Evolutionary conservation across 2,329 filamentous ascomycete species (phyloP).

Genomic region (Aphanoascus verrucosus): DNA sequence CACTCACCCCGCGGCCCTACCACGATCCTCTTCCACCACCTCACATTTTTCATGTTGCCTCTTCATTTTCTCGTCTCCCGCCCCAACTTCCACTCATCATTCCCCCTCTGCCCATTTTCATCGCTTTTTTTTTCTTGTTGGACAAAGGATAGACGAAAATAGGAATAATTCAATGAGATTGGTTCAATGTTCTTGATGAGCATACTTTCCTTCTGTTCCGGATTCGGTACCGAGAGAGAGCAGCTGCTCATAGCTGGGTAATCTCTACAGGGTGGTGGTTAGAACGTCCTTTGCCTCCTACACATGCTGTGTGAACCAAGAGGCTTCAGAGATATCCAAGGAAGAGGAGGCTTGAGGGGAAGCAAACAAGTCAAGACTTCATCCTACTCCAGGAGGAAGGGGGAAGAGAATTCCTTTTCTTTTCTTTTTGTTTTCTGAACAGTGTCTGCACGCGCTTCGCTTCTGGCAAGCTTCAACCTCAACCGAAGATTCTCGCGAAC

Average conservation of each 20-base stretch:
- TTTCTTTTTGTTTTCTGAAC: background rate
- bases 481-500: background rate
- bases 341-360: slow-evolving; percentile 7
- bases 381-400: background rate
- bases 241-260: slow-evolving; percentile 1
- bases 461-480: background rate
- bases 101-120: background rate
- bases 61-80: background rate
- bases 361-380: background rate
- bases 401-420: background rate
- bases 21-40: background rate
- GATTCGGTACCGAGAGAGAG: slow-evolving; percentile 6
- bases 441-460: background rate
- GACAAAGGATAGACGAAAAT: slow-evolving; percentile 11
- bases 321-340: slow-evolving; percentile 7
- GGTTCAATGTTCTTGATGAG: slow-evolving; percentile 8
- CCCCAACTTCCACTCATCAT: background rate
- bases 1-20: slow-evolving; percentile 1
- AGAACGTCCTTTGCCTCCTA: background rate
- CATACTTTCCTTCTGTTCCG: slow-evolving; percentile 7
- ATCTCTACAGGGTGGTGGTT: background rate
- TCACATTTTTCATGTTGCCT: slow-evolving; percentile 7
- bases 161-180: slow-evolving; percentile 12
- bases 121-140: background rate
- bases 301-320: slow-evolving; percentile 3